Conservation (phyloP, 1,284 basidiomycete species). For the Cutaneotrichosporon daszewskae region DNA sequence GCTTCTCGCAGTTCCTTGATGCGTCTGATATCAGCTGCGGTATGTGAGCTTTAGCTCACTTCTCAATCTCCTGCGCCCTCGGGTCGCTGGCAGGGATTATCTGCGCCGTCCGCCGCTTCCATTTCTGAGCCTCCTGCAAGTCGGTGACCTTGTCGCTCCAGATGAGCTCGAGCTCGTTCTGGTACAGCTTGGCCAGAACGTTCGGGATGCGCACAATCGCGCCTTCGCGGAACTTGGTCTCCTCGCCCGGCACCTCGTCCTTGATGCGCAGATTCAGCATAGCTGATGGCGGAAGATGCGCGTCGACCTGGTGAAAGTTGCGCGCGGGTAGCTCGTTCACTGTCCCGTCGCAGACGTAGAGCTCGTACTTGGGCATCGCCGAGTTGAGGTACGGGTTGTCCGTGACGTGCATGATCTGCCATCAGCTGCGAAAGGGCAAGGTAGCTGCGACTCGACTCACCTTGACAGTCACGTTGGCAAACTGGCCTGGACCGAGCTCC, state of each 20-base stretch:
- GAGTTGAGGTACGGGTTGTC: neutral
- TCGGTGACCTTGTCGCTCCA: conserved; percentile 30
- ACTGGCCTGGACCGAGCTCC: neutral
- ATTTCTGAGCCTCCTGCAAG: conserved; percentile 20
- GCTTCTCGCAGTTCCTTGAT: conserved; percentile 1
- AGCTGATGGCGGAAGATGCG: neutral
- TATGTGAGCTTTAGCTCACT: conserved; percentile 16
- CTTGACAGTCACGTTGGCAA: conserved; percentile 17
- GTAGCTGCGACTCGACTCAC: conserved; percentile 10
- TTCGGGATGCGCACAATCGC: conserved; percentile 26
- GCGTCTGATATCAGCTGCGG: conserved; percentile 10
- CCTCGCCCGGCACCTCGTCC: neutral
- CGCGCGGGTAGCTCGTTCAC: conserved; percentile 7
- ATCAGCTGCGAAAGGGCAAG: neutral
- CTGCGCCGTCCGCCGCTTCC: conserved; percentile 11
- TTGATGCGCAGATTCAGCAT: conserved; percentile 5
- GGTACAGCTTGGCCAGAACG: conserved; percentile 19
- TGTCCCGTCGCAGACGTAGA: conserved; percentile 40
- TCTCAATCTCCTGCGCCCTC: conserved; percentile 22
- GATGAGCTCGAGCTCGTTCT: conserved; percentile 24
- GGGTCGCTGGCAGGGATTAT: conserved; percentile 14
- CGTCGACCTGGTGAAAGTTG: conserved; percentile 25
- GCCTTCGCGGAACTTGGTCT: conserved; percentile 10
- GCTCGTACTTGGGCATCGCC: conserved; percentile 16
- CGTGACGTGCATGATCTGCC: conserved; percentile 21